Evolutionary conservation across 1,284 basidiomycete species (phyloP).

Genomic region (Heterobasidion annosum): DNA sequence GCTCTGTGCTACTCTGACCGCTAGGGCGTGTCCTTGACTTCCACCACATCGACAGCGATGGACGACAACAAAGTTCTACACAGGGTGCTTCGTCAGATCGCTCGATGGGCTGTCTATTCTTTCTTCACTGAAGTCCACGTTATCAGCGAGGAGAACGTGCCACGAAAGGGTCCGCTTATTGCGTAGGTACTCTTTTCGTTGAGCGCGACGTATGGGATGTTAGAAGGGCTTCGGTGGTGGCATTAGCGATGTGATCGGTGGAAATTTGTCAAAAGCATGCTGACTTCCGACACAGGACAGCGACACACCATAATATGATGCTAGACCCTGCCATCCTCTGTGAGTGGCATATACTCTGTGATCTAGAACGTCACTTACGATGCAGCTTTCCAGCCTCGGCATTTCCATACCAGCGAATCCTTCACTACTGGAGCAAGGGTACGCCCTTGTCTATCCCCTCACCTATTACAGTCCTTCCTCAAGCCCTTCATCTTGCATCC

Average conservation of each 20-base stretch:
- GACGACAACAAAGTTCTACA: constrained; percentile 40
- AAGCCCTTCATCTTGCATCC: neutral
- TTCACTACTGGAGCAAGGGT: constrained; percentile 96
- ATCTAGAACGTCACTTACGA: neutral
- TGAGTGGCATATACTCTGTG: constrained; percentile 30
- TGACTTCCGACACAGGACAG: constrained; percentile 42
- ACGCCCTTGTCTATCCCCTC: constrained; percentile 8
- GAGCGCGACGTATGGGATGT: neutral
- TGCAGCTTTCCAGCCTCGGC: constrained; percentile 45
- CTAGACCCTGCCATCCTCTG: constrained; percentile 77
- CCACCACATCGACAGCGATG: constrained; percentile 13
- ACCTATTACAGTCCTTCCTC: neutral
- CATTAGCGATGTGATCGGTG: neutral
- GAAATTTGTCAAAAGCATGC: neutral
- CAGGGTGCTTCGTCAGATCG: constrained; percentile 56
- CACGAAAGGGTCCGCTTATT: constrained; percentile 76
- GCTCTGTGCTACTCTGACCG: too few species aligned
- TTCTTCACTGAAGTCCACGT: constrained; percentile 86
- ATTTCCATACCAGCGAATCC: constrained; percentile 69
- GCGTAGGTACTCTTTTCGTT: constrained; percentile 48
- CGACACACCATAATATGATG: constrained; percentile 91
- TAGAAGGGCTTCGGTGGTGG: neutral
- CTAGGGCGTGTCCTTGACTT: too few species aligned
- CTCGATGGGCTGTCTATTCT: constrained; percentile 66
- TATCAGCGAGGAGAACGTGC: constrained; percentile 80